A percentile compares a stretch with the other conserved stretches of the same genome.
phyloP scores from a whole-genome alignment of 2,329 filamentous ascomycete species.

The Talaromyces verruculosus region DNA sequence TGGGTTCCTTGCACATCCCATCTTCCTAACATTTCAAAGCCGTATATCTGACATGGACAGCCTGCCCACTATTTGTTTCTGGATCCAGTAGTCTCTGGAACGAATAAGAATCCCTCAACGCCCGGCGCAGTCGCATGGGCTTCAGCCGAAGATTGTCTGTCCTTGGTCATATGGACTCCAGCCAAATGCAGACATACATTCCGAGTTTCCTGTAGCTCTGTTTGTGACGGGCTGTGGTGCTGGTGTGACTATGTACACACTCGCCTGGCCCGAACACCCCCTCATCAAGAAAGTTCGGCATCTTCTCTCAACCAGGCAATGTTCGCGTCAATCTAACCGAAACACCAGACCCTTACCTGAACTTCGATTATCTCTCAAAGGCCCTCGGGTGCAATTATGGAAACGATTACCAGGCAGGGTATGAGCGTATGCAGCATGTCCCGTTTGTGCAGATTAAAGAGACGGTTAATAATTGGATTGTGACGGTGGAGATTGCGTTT shows the following conservation, averaged over 20 bases:
- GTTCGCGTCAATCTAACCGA: constrained; percentile 18
- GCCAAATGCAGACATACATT: background rate
- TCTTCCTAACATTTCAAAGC: background rate
- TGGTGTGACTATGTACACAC: constrained; percentile 15
- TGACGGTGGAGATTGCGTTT: constrained; percentile 27
- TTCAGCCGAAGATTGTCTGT: background rate
- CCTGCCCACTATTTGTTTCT: background rate
- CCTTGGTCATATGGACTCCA: background rate
- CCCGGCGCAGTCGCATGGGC: background rate
- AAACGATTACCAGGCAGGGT: constrained; percentile 27
- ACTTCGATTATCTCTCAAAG: constrained; percentile 34
- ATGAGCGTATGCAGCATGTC: constrained; percentile 33
- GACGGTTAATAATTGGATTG: constrained; percentile 23
- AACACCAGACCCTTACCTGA: constrained; percentile 25
- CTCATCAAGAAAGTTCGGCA: constrained; percentile 25
- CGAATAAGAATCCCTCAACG: background rate
- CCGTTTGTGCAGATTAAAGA: constrained; percentile 30
- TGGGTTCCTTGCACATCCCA: background rate
- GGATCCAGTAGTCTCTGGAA: background rate
- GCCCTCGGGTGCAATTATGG: constrained; percentile 30
- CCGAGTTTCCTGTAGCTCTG: background rate
- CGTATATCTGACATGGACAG: background rate
- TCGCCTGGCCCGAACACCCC: constrained; percentile 27
- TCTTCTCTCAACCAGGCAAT: background rate
- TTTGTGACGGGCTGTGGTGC: background rate